Conservation (phyloP, 2,329 filamentous ascomycete species). For the Allantophomopsis cytisporea region DNA sequence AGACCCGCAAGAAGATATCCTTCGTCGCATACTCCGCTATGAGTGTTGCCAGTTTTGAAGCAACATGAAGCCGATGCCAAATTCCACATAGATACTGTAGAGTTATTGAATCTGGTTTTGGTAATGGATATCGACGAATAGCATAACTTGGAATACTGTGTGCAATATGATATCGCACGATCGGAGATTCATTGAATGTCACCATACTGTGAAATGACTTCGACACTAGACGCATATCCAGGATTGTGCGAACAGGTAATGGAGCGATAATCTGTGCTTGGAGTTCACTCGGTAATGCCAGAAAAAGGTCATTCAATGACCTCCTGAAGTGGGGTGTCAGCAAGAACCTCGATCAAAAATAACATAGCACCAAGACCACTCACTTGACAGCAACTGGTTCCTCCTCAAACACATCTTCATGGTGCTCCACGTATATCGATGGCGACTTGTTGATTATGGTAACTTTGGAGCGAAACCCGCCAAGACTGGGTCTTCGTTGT, state of each 20-base stretch:
- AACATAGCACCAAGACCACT: background rate
- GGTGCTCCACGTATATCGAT: constrained; percentile 12
- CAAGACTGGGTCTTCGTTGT: constrained; percentile 17
- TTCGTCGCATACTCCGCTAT: constrained; percentile 54
- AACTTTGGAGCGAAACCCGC: constrained; percentile 16
- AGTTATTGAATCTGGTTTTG: constrained; percentile 31
- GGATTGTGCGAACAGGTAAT: constrained; percentile 43
- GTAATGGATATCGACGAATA: constrained; percentile 40
- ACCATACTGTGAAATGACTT: constrained; percentile 45
- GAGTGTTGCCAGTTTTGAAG: constrained; percentile 44
- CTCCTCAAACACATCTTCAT: constrained; percentile 12
- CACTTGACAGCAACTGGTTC: constrained; percentile 12
- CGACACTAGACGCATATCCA: constrained; percentile 44
- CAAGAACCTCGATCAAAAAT: background rate
- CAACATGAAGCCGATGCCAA: constrained; percentile 53
- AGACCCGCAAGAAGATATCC: constrained; percentile 47
- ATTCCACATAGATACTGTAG: constrained; percentile 49
- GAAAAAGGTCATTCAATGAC: constrained; percentile 42
- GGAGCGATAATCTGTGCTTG: constrained; percentile 48
- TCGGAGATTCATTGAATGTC: constrained; percentile 43
- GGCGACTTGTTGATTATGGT: constrained; percentile 13
- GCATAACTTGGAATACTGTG: constrained; percentile 47
- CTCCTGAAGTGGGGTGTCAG: constrained; percentile 10
- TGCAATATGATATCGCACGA: constrained; percentile 46
- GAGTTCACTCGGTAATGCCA: constrained; percentile 43